Evolutionary conservation across 1,139 yeast genomes (phyloP).

Genomic region (Saccharomyces hybrid): DNA sequence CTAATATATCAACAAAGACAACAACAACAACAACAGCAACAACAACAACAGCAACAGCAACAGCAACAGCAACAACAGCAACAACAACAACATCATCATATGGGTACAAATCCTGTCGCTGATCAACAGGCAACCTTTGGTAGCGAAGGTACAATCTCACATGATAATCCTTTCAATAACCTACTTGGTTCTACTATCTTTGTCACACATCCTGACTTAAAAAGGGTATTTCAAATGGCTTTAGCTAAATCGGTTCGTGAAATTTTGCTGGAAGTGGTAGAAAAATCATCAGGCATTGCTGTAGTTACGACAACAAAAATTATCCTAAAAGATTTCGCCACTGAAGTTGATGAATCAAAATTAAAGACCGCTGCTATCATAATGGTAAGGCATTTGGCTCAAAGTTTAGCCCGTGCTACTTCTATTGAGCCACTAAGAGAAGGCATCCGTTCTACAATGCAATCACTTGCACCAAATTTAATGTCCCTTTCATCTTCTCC

Average conservation of each 20-base stretch:
- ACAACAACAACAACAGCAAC: constrained; percentile 17
- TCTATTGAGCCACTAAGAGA: constrained; percentile 60
- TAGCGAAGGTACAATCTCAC: constrained; percentile 11
- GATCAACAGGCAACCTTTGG: constrained; percentile 11
- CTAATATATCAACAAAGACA: constrained; percentile 30
- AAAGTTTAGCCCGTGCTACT: constrained; percentile 58
- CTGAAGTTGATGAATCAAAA: constrained; percentile 73
- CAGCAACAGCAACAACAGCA: constrained; percentile 13
- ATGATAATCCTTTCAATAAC: constrained; percentile 37
- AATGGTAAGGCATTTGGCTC: constrained; percentile 53
- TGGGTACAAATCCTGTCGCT: constrained; percentile 8
- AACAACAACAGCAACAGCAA: background rate
- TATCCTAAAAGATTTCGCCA: constrained; percentile 83
- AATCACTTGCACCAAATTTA: constrained; percentile 32
- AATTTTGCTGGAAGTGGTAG: constrained; percentile 83
- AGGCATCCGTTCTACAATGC: constrained; percentile 41
- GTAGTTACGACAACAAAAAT: constrained; percentile 80
- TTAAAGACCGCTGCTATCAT: constrained; percentile 71
- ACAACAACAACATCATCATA: constrained; percentile 16
- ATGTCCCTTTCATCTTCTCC: constrained; percentile 42
- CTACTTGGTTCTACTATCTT: constrained; percentile 65
- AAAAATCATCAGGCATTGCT: constrained; percentile 84
- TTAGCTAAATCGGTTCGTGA: constrained; percentile 84
- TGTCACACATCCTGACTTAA: constrained; percentile 67
- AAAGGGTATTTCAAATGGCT: constrained; percentile 76